Base-by-base conservation (phyloP, 805 yeast genomes). In the Saccharomycopsis javanensis region DNA sequence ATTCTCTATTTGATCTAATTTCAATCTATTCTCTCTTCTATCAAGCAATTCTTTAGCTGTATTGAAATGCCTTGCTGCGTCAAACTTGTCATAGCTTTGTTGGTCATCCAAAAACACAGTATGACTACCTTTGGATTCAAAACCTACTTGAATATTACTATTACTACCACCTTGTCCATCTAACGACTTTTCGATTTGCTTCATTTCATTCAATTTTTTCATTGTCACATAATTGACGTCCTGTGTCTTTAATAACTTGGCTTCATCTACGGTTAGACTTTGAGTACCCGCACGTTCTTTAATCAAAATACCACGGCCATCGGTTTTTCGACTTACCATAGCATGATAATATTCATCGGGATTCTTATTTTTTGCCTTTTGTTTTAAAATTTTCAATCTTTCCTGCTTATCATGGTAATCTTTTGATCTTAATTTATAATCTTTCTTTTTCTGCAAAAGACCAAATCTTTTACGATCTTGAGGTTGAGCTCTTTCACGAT, bases 281-380 rank as follows among this genome's bases (percentile, higher is more conserved):
- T 80, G 86, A 53, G 69, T 71, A 7, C 65, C 68, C 48, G 61
- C 68, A 60, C 96, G 76, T 23, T 87, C 88, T 1, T 82, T 73
- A 10, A 86, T 68, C 53, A 86, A 66, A 7, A 87, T 76, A 1
- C 97, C 97, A 10, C 78, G 73, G 1, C 75, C 72, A 62, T 89
- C 96, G 4, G 94, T 82, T 64, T 76, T 78, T 60, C 76, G 75
- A 13, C 78, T 75, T 33, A 84, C 80, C 99, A 94, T 94, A 20
- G 89, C 94, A 79, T 89, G 96, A 70, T 92, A 90, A 73, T 86
- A 94, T 71, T 94, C 99, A 77, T 94, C 99, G 15, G 95, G 96
- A 68, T 94, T 94, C 64, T 89, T 79, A 50, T 77, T 76, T 37
- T 77, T 73, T 1, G 87, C 95, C 67, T 89, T 92, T 46, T 76